phyloP scores from a whole-genome alignment of 805 yeast species.

The Kodamaea restingae region DNA sequence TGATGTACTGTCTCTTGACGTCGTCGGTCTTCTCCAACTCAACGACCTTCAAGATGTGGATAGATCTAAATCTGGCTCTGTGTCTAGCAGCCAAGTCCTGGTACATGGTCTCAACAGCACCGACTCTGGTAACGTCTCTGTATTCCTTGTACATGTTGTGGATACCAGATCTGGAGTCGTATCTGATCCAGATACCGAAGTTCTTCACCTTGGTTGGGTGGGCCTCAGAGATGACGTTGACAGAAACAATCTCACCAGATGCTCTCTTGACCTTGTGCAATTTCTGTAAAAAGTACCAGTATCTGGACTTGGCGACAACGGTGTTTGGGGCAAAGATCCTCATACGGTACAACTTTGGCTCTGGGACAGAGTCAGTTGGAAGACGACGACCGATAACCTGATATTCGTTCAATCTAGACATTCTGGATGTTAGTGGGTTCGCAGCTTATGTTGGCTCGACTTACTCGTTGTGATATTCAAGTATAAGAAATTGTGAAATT shows the following conservation, averaged over 20 bases:
- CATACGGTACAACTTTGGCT: slow-evolving; percentile 99
- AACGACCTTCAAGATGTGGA: slow-evolving; percentile 99
- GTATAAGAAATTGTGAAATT: not conserved
- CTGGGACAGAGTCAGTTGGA: slow-evolving; percentile 98
- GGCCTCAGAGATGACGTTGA: slow-evolving; percentile 87
- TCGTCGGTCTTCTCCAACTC: slow-evolving; percentile 97
- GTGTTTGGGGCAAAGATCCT: slow-evolving; percentile 98
- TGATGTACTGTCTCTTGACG: slow-evolving; percentile 98
- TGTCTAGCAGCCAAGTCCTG: slow-evolving; percentile 99
- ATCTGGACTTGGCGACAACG: slow-evolving; percentile 99
- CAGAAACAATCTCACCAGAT: slow-evolving; percentile 97
- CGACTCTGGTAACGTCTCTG: slow-evolving; percentile 99
- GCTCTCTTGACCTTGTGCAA: slow-evolving; percentile 99
- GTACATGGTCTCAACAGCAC: slow-evolving; percentile 98
- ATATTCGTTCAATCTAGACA: slow-evolving; percentile 98
- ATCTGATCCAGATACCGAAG: slow-evolving; percentile 99
- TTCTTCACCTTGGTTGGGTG: slow-evolving; percentile 99
- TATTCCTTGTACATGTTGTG: slow-evolving; percentile 99
- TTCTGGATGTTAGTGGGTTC: slow-evolving; percentile 11
- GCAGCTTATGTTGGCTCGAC: not conserved
- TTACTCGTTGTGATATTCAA: slow-evolving; percentile 9
- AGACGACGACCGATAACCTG: slow-evolving; percentile 99
- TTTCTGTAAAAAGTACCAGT: slow-evolving; percentile 99
- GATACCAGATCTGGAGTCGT: slow-evolving; percentile 99
- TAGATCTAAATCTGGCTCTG: slow-evolving; percentile 99